Conservation (phyloP, 352 stramenopile species). For the Phytophthora fragariae region DNA sequence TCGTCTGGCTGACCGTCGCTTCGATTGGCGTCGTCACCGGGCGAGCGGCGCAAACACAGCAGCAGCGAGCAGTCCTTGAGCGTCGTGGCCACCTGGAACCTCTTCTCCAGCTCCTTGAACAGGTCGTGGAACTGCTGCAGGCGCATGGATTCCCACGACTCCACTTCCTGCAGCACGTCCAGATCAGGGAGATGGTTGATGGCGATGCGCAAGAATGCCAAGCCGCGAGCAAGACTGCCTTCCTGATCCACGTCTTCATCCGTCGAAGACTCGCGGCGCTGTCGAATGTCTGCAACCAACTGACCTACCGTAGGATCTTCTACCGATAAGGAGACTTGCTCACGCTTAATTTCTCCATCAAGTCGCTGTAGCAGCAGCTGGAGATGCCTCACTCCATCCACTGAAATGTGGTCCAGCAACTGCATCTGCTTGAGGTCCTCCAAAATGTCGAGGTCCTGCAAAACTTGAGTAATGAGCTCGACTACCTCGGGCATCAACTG, state of each 20-base stretch:
- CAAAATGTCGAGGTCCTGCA: slow-evolving; percentile 76
- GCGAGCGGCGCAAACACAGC: slow-evolving; percentile 68
- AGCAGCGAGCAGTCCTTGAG: slow-evolving; percentile 88
- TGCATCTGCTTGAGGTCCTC: slow-evolving; percentile 88
- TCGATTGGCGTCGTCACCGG: slow-evolving; percentile 27
- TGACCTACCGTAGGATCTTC: slow-evolving; percentile 31
- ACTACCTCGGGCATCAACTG: slow-evolving; percentile 72
- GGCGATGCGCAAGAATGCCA: slow-evolving; percentile 64
- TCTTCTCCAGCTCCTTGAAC: slow-evolving; percentile 69
- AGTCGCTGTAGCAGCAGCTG: slow-evolving; percentile 58
- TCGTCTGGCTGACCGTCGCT: slow-evolving; percentile 20
- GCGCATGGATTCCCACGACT: slow-evolving; percentile 50
- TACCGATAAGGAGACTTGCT: neutral
- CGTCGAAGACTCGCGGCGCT: slow-evolving; percentile 15
- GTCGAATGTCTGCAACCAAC: slow-evolving; percentile 42
- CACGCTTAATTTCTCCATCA: slow-evolving; percentile 34
- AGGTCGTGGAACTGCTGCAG: slow-evolving; percentile 56
- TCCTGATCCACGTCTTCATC: slow-evolving; percentile 57
- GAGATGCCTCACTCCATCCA: slow-evolving; percentile 80
- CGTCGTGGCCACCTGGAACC: slow-evolving; percentile 85
- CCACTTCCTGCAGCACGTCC: slow-evolving; percentile 39
- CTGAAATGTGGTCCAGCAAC: slow-evolving; percentile 79
- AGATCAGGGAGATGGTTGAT: slow-evolving; percentile 51
- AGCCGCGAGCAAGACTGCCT: slow-evolving; percentile 51
- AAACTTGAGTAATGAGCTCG: slow-evolving; percentile 77